A percentile compares a stretch with the other conserved stretches of the same genome.
These are phyloP conservation scores for Eutrema heterophyllum DNA, from an alignment of 345 rosid species.

Conservation along the genomic window DNA sequence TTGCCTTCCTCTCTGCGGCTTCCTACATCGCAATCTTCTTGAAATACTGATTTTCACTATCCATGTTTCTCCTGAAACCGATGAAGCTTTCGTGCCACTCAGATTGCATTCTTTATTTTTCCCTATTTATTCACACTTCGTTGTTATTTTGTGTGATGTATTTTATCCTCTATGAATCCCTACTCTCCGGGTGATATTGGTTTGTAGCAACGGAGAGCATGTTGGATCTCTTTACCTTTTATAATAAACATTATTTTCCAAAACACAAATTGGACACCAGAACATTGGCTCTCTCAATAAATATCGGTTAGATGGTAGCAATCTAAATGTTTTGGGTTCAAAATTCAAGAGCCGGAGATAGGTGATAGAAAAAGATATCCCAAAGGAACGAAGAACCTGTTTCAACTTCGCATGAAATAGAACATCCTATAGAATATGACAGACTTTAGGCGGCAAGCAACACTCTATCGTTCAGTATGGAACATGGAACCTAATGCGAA, in stretches of 20 bases:
- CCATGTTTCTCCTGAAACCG: neutral
- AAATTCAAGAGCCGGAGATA: neutral
- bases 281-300: neutral
- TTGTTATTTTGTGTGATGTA: conserved; percentile 22
- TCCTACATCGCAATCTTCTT: conserved; percentile 43
- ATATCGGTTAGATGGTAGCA: neutral
- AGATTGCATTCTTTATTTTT: conserved; percentile 32
- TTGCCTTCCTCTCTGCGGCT: conserved; percentile 48
- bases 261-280: neutral
- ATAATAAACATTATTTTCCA: conserved; percentile 32
- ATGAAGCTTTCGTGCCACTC: conserved; percentile 11
- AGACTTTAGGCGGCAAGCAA: neutral
- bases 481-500: neutral
- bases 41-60: conserved; percentile 24
- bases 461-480: neutral
- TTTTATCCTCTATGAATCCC: conserved; percentile 8
- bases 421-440: neutral
- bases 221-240: conserved; percentile 36
- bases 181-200: conserved; percentile 14
- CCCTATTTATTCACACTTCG: conserved; percentile 8
- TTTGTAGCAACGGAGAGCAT: conserved; percentile 45
- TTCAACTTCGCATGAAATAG: neutral
- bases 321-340: neutral
- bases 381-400: neutral
- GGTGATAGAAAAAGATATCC: neutral